Base-by-base conservation (phyloP, 495 filamentous ascomycete species). In the Aspergillus panamensis region DNA sequence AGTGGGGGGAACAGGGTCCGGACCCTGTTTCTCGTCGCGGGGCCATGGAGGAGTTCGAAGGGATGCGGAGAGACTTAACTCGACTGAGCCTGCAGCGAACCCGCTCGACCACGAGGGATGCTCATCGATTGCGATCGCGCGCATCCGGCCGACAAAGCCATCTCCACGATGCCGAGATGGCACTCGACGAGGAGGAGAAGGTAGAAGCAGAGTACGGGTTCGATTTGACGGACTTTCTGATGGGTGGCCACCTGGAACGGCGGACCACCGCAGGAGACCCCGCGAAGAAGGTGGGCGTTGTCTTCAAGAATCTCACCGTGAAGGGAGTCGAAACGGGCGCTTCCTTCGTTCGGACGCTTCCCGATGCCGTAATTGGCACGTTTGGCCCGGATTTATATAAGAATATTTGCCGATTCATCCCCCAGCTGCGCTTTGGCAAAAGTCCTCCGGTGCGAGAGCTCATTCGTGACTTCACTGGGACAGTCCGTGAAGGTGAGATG, bases 381-480 rank as follows among this genome's bases (percentile, higher is more conserved):
- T 93, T 95, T 68, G 90, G 90, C 0, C 90, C 89, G 0, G 90
- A 95, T 73, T 67, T 93, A 12, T 95, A 91, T 62, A 78, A 76
- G 14, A 73, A 89, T n/a, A 58, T 92, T 21, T 80, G 81, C 40
- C 68, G 75, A 6, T 88, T 84, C 61, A 74, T 92, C 39, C 88
- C 90, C 0, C 72, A 70, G n/a, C 64, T 91, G 14, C 83, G 74
- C 12, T 73, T 85, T 29, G 77, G 76, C 8, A 77, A 72, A 59
- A 72, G 74, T 48, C 73, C 69, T 9, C 75, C 76, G 59, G 82
- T 78, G 60, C 77, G 75, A 61, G 85, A 82, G 8, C 67, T 96
- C 48, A 83, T 93, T 53, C 71, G 89, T 64, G 86, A 91, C 62
- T 92, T 92, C 65, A 86, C 80, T 30, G 91, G 91, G n/a, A 78